A percentile compares a stretch with the other conserved stretches of the same genome.
Evolutionary conservation across 2,329 filamentous ascomycete genomes (phyloP).

Genomic region (Verticillium zaregamsianum): DNA sequence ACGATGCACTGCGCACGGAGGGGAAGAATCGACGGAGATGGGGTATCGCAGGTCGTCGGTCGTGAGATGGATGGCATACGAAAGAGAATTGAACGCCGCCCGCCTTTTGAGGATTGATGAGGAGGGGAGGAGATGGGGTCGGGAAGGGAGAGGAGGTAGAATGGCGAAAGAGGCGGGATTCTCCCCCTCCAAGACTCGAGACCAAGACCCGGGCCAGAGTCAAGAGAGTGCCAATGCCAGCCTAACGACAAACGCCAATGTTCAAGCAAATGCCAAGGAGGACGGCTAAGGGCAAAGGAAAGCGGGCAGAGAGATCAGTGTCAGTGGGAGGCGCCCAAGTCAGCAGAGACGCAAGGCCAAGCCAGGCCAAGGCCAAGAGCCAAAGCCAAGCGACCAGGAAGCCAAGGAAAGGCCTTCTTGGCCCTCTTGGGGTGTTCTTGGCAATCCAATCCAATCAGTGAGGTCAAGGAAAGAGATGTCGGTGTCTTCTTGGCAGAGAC

Average conservation of each 20-base stretch:
- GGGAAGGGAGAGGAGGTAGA: background rate
- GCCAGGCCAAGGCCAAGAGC: background rate
- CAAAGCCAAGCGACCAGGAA: background rate
- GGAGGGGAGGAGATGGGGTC: background rate
- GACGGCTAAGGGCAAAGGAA: background rate
- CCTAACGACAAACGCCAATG: slow-evolving; percentile 1
- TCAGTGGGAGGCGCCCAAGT: background rate
- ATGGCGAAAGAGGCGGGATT: background rate
- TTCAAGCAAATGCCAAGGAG: background rate
- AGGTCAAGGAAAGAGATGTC: background rate
- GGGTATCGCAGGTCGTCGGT: background rate
- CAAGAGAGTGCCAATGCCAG: background rate
- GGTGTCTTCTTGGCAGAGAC: background rate
- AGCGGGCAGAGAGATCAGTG: background rate
- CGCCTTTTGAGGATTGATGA: background rate
- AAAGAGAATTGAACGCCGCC: background rate
- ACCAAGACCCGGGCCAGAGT: background rate
- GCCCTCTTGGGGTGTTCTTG: background rate
- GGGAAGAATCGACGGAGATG: background rate
- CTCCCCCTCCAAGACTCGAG: background rate
- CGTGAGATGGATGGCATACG: background rate
- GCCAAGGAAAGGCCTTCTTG: background rate
- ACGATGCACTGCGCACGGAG: background rate
- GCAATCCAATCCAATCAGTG: background rate
- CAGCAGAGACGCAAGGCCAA: background rate